Evolutionary conservation across 148 eudicot genomes (phyloP).

Genomic region (Drosera capensis): DNA sequence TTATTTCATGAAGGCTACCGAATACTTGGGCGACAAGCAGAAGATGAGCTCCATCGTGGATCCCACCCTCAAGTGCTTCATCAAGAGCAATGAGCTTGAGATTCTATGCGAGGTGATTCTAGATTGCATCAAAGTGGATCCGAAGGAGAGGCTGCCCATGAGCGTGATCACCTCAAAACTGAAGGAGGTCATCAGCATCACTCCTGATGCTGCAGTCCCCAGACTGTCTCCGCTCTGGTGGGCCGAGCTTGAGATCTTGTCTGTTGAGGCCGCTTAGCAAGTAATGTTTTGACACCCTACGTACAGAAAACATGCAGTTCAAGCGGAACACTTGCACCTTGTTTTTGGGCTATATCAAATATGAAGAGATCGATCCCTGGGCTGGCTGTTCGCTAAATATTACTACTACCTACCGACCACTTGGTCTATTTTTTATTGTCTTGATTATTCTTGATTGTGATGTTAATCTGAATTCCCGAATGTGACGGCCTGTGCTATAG

Average conservation of each 20-base stretch:
- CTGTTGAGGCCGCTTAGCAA: conserved; percentile 48
- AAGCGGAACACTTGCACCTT: too few relatives aligned
- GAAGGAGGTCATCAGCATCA: conserved; percentile 30
- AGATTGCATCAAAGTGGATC: conserved; percentile 40
- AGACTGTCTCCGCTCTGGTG: conserved; percentile 94
- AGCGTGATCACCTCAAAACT: conserved; percentile 27
- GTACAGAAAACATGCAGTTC: too few relatives aligned
- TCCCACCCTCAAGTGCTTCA: conserved; percentile 43
- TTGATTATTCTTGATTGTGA: too few relatives aligned
- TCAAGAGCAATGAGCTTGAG: conserved; percentile 54
- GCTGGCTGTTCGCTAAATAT: too few relatives aligned
- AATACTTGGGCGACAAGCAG: conserved; percentile 29
- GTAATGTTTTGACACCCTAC: background rate
- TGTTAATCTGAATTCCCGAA: too few relatives aligned
- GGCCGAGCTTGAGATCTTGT: conserved; percentile 91
- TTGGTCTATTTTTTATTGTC: too few relatives aligned
- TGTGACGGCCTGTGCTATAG: too few relatives aligned
- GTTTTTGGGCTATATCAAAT: too few relatives aligned
- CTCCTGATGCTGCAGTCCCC: conserved; percentile 68
- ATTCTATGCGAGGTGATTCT: conserved; percentile 44
- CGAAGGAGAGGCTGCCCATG: conserved; percentile 42
- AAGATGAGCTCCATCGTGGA: conserved; percentile 32
- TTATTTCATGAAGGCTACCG: conserved; percentile 28
- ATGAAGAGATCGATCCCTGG: too few relatives aligned
- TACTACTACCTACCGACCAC: too few relatives aligned